Percentiles rank a stretch among this genome's conserved stretches.
Evolutionary conservation across 75 land plant species (phyloP).

Genomic region (Picea glauca): DNA sequence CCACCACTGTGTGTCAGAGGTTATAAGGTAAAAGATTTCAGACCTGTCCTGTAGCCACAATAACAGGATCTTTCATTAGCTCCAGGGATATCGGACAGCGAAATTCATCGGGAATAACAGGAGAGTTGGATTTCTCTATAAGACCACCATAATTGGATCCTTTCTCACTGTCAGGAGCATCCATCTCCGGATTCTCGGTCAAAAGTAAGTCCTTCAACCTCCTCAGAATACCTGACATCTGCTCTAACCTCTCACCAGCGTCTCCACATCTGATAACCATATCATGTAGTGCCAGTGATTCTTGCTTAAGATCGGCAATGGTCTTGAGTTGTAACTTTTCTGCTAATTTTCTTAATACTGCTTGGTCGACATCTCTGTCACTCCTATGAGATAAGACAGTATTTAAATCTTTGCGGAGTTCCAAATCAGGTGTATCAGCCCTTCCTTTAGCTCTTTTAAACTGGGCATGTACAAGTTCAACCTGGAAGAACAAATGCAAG

Average conservation of each 20-base stretch:
- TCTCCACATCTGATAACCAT: constrained; percentile 55
- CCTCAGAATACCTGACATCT: constrained; percentile 63
- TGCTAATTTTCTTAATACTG: constrained; percentile 45
- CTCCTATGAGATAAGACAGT: constrained; percentile 39
- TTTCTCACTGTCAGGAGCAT: constrained; percentile 22
- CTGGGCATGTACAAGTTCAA: constrained; percentile 82
- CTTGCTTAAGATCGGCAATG: constrained; percentile 68
- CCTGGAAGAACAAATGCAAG: constrained; percentile 37
- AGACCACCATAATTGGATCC: constrained; percentile 12
- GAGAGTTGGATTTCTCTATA: constrained; percentile 25
- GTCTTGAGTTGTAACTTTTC: constrained; percentile 66
- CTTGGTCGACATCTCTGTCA: constrained; percentile 38
- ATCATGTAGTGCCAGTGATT: constrained; percentile 71
- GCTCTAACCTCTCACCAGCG: constrained; percentile 54
- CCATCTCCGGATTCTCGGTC: constrained; percentile 56
- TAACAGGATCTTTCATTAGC: constrained; percentile 95
- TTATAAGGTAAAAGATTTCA: neutral
- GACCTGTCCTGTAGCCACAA: constrained; percentile 98
- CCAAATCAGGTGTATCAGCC: constrained; percentile 49
- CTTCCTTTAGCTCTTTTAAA: constrained; percentile 79
- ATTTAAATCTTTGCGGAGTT: constrained; percentile 45
- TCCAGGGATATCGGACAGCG: constrained; percentile 95
- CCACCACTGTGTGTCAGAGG: neutral
- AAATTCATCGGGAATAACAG: constrained; percentile 84
- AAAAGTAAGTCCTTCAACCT: constrained; percentile 71